A percentile compares a stretch with the other conserved stretches of the same genome.
Conservation (phyloP, 1,284 basidiomycete genomes). For the Phellopilus nigrolimitatus region DNA sequence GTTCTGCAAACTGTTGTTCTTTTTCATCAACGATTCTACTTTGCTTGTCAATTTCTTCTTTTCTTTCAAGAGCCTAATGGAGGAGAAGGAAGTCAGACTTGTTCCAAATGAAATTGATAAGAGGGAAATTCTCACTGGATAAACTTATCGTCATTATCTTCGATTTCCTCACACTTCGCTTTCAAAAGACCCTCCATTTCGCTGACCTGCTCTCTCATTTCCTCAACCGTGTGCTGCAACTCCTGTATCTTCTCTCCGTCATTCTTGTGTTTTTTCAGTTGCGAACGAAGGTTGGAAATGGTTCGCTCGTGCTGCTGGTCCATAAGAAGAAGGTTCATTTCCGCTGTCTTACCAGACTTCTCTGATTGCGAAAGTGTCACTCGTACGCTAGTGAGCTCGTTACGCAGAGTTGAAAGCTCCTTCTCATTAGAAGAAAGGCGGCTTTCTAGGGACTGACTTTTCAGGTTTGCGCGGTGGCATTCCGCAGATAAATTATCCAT, state of each 20-base stretch:
- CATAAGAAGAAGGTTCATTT: slow-evolving; percentile 60
- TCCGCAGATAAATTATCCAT: slow-evolving; percentile 58
- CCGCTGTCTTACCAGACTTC: slow-evolving; percentile 52
- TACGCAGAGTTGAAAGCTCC: slow-evolving; percentile 36
- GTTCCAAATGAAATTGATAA: slow-evolving; percentile 3
- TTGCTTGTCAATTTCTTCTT: slow-evolving; percentile 69
- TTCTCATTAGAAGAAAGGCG: slow-evolving; percentile 39
- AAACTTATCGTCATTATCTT: slow-evolving; percentile 74
- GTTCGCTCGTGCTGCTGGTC: slow-evolving; percentile 60
- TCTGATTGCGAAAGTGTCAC: slow-evolving; percentile 46
- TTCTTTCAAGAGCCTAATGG: slow-evolving; percentile 64
- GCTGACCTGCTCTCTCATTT: slow-evolving; percentile 61
- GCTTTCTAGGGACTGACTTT: slow-evolving; percentile 55
- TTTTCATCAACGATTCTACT: slow-evolving; percentile 64
- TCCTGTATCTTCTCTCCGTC: slow-evolving; percentile 47
- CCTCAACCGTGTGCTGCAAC: slow-evolving; percentile 47
- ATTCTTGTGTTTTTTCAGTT: slow-evolving; percentile 48
- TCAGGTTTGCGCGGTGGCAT: slow-evolving; percentile 53
- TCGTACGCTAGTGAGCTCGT: slow-evolving; percentile 43
- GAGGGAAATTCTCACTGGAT: slow-evolving; percentile 56
- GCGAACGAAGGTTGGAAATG: slow-evolving; percentile 48
- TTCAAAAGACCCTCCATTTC: slow-evolving; percentile 68
- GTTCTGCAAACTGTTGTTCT: slow-evolving; percentile 62
- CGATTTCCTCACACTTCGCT: slow-evolving; percentile 70
- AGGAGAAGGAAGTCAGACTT: slow-evolving; percentile 18